Evolutionary conservation across 2,329 filamentous ascomycete species (phyloP).

Genomic region (Pseudogymnoascus sp.): DNA sequence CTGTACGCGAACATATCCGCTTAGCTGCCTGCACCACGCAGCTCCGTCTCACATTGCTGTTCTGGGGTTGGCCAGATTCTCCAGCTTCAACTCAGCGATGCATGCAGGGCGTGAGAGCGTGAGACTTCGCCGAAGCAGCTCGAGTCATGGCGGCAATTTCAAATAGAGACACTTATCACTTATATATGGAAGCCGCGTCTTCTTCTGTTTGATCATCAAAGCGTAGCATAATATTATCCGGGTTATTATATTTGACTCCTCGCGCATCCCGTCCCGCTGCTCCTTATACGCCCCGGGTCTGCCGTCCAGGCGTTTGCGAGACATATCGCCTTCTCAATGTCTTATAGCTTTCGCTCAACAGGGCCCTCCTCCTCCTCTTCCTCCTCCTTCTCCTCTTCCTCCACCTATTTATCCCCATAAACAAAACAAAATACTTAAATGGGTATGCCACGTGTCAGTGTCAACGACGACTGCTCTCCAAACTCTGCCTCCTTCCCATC

Average conservation of each 20-base stretch:
- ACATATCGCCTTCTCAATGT: background rate
- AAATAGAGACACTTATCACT: background rate
- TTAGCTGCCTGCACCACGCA: background rate
- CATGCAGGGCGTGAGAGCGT: background rate
- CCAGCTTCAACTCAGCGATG: background rate
- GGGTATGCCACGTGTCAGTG: conserved; percentile 8
- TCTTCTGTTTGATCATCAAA: background rate
- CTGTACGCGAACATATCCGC: background rate
- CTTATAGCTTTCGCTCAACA: conserved; percentile 8
- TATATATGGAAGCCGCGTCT: background rate
- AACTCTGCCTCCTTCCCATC: background rate
- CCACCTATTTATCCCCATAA: conserved; percentile 5
- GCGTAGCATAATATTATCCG: conserved; percentile 7
- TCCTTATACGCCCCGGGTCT: background rate
- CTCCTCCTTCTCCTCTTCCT: background rate
- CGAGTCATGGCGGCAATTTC: background rate
- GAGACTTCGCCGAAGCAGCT: background rate
- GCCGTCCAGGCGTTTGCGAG: conserved; percentile 8
- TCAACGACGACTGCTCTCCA: conserved; percentile 7
- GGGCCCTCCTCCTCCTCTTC: background rate
- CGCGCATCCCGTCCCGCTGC: background rate
- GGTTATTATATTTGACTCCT: conserved; percentile 4
- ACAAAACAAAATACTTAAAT: conserved; percentile 8
- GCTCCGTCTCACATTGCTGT: conserved; percentile 6
- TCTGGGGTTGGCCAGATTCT: background rate